Evolutionary conservation across 2,329 filamentous ascomycete species (phyloP).

Genomic region (Chaetomium globosum): DNA sequence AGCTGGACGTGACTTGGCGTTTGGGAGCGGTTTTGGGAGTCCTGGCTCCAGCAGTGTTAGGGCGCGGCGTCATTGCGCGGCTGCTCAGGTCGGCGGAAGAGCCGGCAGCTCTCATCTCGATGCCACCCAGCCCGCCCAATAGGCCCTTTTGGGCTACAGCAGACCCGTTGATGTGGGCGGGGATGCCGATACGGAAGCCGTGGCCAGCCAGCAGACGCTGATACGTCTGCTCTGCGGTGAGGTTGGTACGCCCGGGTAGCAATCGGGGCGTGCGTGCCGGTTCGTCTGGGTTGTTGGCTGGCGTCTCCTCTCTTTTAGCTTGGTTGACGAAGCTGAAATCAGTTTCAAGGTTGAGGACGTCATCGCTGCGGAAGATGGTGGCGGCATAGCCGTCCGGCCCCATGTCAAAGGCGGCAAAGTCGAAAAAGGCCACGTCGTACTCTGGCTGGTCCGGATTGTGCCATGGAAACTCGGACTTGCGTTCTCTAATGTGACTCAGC

Average conservation of each 20-base stretch:
- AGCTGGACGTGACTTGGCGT: too few species aligned
- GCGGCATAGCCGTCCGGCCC: constrained; percentile 1
- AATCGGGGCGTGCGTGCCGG: too few species aligned
- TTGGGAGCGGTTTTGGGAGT: too few species aligned
- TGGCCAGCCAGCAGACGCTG: constrained; percentile 4
- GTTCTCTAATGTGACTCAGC: neutral
- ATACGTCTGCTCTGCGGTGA: constrained; percentile 12
- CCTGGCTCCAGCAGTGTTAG: too few species aligned
- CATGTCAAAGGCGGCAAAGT: neutral
- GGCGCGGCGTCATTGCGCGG: too few species aligned
- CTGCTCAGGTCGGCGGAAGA: too few species aligned
- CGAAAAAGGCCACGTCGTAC: constrained; percentile 4
- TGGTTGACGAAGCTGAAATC: neutral
- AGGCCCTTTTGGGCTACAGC: neutral
- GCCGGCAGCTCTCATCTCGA: too few species aligned
- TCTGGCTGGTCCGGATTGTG: too few species aligned
- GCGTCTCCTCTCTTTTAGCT: constrained; percentile 10
- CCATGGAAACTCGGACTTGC: constrained; percentile 4
- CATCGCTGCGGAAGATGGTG: constrained; percentile 1
- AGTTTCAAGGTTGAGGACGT: too few species aligned
- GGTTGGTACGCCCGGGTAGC: neutral
- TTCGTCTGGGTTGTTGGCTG: too few species aligned
- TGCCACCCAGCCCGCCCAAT: too few species aligned
- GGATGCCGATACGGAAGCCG: constrained; percentile 2
- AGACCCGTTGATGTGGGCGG: constrained; percentile 6